Conservation (phyloP, 202 grass and related monocot genomes). For the Digitaria exilis region DNA sequence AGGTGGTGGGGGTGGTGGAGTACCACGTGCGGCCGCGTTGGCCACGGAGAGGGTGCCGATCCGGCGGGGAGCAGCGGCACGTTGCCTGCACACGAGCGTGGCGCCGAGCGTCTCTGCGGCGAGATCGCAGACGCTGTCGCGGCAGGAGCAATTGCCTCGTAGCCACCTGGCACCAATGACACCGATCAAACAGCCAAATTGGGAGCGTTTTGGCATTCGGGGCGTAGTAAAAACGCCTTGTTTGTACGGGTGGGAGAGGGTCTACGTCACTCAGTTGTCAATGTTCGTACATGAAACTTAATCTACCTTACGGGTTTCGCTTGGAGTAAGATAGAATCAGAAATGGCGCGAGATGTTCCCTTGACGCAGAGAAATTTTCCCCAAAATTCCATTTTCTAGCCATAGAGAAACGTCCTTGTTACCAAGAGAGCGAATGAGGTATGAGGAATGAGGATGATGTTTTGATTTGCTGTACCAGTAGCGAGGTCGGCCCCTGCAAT, state of each 20-base stretch:
- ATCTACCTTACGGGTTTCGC: neutral
- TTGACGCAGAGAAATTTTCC: no score
- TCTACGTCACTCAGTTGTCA: neutral
- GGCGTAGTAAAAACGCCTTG: no score
- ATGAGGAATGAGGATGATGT: neutral
- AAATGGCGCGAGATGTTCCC: neutral
- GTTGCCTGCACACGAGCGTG: constrained; percentile 17
- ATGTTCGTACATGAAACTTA: neutral
- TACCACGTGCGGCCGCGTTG: constrained; percentile 39
- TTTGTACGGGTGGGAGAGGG: neutral
- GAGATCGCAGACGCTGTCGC: neutral
- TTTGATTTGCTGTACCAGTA: neutral
- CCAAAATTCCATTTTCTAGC: no score
- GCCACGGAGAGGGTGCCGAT: constrained; percentile 23
- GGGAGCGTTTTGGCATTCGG: neutral
- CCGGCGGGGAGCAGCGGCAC: constrained; percentile 30
- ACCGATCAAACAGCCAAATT: neutral
- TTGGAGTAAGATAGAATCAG: neutral
- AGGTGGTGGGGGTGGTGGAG: neutral
- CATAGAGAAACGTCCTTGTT: neutral
- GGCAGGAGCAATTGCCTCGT: neutral
- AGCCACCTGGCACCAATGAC: neutral
- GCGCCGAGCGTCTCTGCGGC: neutral
- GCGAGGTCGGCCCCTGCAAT: neutral
- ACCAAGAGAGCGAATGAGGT: neutral